Conservation (phyloP, 768 basidiomycete genomes). For the Kwoniella heveanensis region DNA sequence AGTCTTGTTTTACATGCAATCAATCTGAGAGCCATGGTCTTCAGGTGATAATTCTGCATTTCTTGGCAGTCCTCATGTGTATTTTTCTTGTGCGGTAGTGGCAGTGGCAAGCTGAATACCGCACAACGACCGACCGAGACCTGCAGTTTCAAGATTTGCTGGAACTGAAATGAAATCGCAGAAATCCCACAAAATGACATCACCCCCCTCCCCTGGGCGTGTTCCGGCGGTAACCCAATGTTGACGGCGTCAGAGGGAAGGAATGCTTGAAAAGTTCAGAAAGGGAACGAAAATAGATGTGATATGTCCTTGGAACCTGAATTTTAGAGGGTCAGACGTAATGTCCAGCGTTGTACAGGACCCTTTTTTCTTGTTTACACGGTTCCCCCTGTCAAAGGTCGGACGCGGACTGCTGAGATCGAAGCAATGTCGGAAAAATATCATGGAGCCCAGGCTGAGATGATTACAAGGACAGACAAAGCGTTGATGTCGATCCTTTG, state of each 20-base stretch:
- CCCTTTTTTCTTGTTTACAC: constrained; percentile 1
- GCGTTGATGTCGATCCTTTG: not conserved
- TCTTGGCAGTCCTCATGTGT: too few species aligned
- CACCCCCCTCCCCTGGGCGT: constrained; percentile 11
- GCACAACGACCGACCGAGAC: not conserved
- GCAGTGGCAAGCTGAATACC: too few species aligned
- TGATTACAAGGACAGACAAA: not conserved
- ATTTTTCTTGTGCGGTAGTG: too few species aligned
- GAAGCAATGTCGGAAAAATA: constrained; percentile 1
- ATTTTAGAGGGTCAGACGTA: not conserved
- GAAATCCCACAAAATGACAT: constrained; percentile 3
- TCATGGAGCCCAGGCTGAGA: not conserved
- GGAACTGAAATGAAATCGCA: not conserved
- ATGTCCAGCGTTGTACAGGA: not conserved
- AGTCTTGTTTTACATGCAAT: too few species aligned
- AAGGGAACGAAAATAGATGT: not conserved
- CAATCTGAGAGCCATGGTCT: too few species aligned
- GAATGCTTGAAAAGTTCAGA: not conserved
- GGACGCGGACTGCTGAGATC: not conserved
- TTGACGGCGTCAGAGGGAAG: not conserved
- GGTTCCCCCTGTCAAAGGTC: not conserved
- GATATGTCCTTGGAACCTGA: not conserved
- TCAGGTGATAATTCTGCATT: too few species aligned
- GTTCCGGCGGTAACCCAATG: not conserved
- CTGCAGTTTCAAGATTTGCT: not conserved